Conservation (phyloP, 192 early-diverging fungal species). For the Jimgerdemannia flammicorona region DNA sequence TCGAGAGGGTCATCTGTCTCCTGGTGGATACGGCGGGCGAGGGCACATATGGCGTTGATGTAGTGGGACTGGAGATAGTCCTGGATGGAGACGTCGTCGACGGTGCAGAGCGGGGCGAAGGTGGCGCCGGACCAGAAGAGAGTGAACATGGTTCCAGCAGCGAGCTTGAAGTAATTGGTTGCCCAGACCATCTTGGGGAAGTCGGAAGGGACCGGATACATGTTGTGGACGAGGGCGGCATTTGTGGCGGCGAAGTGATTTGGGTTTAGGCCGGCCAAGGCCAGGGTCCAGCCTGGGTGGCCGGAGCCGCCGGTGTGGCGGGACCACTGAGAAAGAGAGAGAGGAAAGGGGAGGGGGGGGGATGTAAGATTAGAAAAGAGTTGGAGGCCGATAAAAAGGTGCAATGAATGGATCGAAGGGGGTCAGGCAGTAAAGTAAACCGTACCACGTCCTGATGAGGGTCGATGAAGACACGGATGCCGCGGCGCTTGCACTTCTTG, state of each 20-base stretch:
- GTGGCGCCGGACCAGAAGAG: conserved; percentile 46
- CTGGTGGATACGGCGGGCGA: conserved; percentile 37
- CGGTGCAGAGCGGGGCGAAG: conserved; percentile 43
- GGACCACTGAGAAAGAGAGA: conserved; percentile 41
- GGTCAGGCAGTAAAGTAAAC: not conserved
- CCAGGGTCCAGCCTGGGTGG: conserved; percentile 50
- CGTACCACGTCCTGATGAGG: conserved; percentile 58
- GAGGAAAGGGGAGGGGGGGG: too few species aligned
- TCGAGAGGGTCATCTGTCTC: conserved; percentile 32
- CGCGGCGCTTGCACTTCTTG: conserved; percentile 39
- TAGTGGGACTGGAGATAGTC: conserved; percentile 55
- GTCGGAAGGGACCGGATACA: conserved; percentile 32
- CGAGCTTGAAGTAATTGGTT: conserved; percentile 55
- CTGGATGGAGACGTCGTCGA: conserved; percentile 50
- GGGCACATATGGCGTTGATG: conserved; percentile 35
- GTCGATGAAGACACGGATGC: conserved; percentile 49
- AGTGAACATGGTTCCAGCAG: conserved; percentile 52
- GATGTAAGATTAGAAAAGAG: not conserved
- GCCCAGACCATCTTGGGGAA: conserved; percentile 60
- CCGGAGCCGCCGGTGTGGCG: conserved; percentile 55
- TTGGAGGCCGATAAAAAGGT: not conserved
- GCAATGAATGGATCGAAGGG: too few species aligned
- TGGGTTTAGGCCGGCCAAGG: conserved; percentile 47
- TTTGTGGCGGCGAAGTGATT: conserved; percentile 35
- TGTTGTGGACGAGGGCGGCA: conserved; percentile 52